Base-by-base conservation (phyloP, 345 rosid genomes). In the Populus davidiana region DNA sequence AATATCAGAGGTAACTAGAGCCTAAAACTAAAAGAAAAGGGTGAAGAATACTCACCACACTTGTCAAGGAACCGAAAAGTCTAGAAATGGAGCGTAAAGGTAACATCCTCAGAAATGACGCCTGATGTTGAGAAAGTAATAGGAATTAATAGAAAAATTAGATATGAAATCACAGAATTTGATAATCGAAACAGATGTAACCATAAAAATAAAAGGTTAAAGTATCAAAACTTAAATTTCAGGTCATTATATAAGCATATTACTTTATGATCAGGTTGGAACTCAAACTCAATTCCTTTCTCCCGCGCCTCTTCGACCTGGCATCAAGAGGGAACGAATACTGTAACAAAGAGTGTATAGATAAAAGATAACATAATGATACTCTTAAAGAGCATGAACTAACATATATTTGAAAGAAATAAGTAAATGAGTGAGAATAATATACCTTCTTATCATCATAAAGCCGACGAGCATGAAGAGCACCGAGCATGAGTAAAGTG, bases 401-500 rank as follows among this genome's bases (percentile, higher is more conserved):
- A 47, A 47, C 52, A 76, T 18, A 9, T 12, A 63, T 0, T 43
- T 47, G 18, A 0, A 47, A 47, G 52, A 47, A 47, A 47, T 47
- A 47, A 47, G 52, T 47, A 47, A 14, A 47, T 14, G 52, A 21
- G 6, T 36, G 23, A 47, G 23, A 20, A 38, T 36, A 62, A 47
- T 23, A 6, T 73, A 92, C 99, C 93, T 96, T 96, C 85, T 87
- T 92, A 80, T 93, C 99, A 72, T 87, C 90, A 67, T 96, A 96
- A 38, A 96, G 87, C 14, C 99, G 90, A 29, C 98, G 97, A 54
- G 92, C 97, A 70, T 96, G 99, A 75, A 96, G 99, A 50, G 88
- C 97, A 50, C 97, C 98, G 66, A 96, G 96, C 99, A 96, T 96
- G 77, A 96, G 93, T 5, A 96, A 78, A 71, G 97, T 92, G 52